Evolutionary conservation across 495 filamentous ascomycete genomes (phyloP).

Genomic region (Podospora appendiculata): DNA sequence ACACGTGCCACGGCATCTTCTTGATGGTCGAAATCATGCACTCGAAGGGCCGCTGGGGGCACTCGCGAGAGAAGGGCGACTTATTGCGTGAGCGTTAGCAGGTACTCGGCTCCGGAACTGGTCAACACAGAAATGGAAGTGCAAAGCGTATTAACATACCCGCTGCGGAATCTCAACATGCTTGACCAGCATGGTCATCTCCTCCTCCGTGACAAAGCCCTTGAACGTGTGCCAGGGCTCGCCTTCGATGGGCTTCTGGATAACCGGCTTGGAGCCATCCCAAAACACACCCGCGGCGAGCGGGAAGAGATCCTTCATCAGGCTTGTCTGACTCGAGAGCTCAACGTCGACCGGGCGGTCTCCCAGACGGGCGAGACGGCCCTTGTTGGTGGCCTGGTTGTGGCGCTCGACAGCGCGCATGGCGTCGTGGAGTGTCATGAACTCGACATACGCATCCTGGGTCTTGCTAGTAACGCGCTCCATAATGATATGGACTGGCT

Average conservation of each 20-base stretch:
- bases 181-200: slow-evolving; percentile 58
- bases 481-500: slow-evolving; percentile 76
- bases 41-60: slow-evolving; percentile 67
- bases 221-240: slow-evolving; percentile 60
- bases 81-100: slow-evolving; percentile 14
- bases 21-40: slow-evolving; percentile 65
- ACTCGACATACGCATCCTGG: slow-evolving; percentile 67
- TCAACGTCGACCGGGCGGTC: slow-evolving; percentile 57
- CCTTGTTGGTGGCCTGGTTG: slow-evolving; percentile 18
- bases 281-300: slow-evolving; percentile 56
- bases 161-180: slow-evolving; percentile 61
- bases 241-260: slow-evolving; percentile 24
- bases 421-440: slow-evolving; percentile 48
- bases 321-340: slow-evolving; percentile 48
- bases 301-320: slow-evolving; percentile 65
- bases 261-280: slow-evolving; percentile 40
- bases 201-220: slow-evolving; percentile 62
- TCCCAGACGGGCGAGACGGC: slow-evolving; percentile 50
- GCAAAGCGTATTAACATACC: slow-evolving; percentile 41
- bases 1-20: slow-evolving; percentile 68
- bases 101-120: no score
- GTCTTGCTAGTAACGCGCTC: slow-evolving; percentile 72
- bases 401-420: slow-evolving; percentile 42
- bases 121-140: no score
- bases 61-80: slow-evolving; percentile 57